Base-by-base conservation (phyloP, 1,284 basidiomycete genomes). In the Pisolithus thermaeus region DNA sequence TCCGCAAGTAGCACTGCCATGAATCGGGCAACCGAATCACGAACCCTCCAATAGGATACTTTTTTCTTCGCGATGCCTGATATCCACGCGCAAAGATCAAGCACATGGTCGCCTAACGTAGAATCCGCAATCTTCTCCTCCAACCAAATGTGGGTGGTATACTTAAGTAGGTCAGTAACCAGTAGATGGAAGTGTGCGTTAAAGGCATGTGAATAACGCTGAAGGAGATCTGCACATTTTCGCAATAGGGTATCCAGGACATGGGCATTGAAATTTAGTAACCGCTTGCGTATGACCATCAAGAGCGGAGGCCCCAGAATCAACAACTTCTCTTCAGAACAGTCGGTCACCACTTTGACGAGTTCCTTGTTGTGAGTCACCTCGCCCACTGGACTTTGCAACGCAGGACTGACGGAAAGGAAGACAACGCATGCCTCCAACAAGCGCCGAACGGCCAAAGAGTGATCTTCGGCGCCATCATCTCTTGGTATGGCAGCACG, bases 131-230 rank as follows among this genome's bases (percentile, higher is more conserved):
- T 62, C 45, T 71, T 58, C 7, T 64, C 61, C 20, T 69, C 58
- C n/a, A 79, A 62, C 92, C 92, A 97, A 0, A 83, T 58, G 38
- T 76, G 67, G 46, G 81, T 65, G 0, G 90, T 88, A 3, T 81
- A 78, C 35, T 81, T 75, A 23, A 96, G 68, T 50, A 92, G 76
- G n/a, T 77, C 71, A 16, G 89, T 68, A 3, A 76, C 71, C 27
- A 88, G 62, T 16, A 79, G 63, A 7, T 82, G 78, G 23, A 86
- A 69, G 6, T 66, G 69, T 49, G 82, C 79, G 53, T 78, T 83
- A 37, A 77, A 70, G 1, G 76, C 70, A 62, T 82, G 85, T 3
- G 71, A 68, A 66, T 94, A 90, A 11, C 73, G 63, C 9, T 58
- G 56, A 6, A 91, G 70, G 38, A 87, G 74, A 1, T 73, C 68